Conservation (phyloP, 768 basidiomycete genomes). For the Gymnopilus junonius region DNA sequence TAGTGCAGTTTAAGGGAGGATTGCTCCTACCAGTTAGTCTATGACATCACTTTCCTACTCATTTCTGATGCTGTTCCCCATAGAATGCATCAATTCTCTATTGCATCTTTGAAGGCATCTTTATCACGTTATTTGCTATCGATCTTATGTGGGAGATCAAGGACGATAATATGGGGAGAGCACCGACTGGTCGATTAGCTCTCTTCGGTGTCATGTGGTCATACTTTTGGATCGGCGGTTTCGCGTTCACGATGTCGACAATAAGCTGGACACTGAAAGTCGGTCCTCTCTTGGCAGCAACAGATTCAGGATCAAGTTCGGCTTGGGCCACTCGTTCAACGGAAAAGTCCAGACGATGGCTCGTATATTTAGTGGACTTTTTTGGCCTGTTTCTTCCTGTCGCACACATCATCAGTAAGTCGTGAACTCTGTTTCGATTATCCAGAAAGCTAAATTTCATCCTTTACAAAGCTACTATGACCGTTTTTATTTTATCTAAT, state of each 20-base stretch:
- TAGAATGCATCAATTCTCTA: slow-evolving; percentile 2
- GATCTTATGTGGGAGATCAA: slow-evolving; percentile 3
- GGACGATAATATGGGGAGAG: background rate
- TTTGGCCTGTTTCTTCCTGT: background rate
- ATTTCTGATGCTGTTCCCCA: background rate
- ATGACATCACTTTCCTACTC: too few relatives aligned
- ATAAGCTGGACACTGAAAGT: slow-evolving; percentile 4
- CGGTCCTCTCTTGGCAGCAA: background rate
- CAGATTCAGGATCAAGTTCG: background rate
- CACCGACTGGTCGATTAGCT: background rate
- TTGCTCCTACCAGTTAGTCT: background rate
- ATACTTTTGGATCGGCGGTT: slow-evolving; percentile 6
- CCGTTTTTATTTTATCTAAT: slow-evolving; percentile 1
- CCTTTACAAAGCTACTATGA: background rate
- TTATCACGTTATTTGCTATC: background rate
- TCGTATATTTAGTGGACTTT: background rate
- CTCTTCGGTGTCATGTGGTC: background rate
- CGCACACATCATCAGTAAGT: slow-evolving; percentile 1
- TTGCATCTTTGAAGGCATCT: slow-evolving; percentile 3
- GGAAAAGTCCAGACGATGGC: background rate
- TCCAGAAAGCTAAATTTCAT: background rate
- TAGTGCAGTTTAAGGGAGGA: slow-evolving; percentile 2
- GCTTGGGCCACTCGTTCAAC: slow-evolving; percentile 4
- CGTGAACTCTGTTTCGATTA: background rate
- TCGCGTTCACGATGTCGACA: background rate